Conservation (phyloP, 148 eudicot species). For the Persicaria maculosa region DNA sequence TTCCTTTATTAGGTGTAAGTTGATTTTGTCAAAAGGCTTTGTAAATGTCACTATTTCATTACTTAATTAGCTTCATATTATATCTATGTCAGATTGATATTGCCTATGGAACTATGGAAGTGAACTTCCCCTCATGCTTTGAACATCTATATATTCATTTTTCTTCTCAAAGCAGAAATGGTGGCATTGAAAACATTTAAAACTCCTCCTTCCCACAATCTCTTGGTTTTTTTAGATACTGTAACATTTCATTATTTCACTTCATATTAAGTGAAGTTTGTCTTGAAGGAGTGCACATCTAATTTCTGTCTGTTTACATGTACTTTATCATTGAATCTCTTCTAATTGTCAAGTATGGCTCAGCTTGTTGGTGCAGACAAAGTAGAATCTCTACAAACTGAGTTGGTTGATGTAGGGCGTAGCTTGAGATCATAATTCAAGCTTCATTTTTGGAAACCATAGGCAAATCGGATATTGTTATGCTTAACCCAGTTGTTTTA, state of each 20-base stretch:
- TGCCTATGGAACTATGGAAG: constrained; percentile 5
- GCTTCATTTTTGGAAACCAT: no score
- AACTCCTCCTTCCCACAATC: neutral
- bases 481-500: no score
- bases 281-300: no score
- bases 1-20: neutral
- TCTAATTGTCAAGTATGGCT: constrained; percentile 30
- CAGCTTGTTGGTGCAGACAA: constrained; percentile 30
- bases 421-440: constrained; percentile 34
- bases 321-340: no score
- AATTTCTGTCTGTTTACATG: no score
- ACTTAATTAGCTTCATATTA: neutral
- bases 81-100: neutral
- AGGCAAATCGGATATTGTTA: no score
- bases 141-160: neutral
- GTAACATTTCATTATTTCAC: neutral
- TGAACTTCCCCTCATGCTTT: neutral
- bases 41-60: neutral
- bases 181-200: neutral
- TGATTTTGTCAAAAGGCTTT: neutral
- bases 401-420: constrained; percentile 32
- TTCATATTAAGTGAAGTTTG: no score
- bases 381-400: constrained; percentile 29
- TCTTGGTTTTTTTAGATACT: no score
- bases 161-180: constrained; percentile 4